These are phyloP conservation scores for Vicia faba DNA, from an alignment of 306 rosid genomes.

Conservation along the genomic window DNA sequence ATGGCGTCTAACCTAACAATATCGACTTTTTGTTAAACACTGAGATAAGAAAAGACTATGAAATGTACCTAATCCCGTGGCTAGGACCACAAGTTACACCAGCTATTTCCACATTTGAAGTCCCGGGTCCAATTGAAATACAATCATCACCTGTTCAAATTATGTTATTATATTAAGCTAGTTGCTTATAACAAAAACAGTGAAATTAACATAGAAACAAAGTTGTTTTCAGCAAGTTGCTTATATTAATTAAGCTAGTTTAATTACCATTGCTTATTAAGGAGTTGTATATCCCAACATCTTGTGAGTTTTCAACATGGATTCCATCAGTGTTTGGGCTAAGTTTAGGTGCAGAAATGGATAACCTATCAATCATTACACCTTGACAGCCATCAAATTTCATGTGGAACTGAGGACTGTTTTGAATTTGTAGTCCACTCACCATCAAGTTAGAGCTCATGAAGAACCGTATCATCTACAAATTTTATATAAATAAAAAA, in stretches of 20 bases:
- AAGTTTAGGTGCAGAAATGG: conserved; percentile 87
- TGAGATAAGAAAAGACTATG: conserved; percentile 10
- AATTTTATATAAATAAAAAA: background rate
- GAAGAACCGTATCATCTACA: conserved; percentile 83
- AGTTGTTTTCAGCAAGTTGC: background rate
- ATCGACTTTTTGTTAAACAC: background rate
- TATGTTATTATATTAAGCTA: conserved; percentile 10
- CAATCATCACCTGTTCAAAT: conserved; percentile 85
- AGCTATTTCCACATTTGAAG: conserved; percentile 69
- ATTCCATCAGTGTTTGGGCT: conserved; percentile 99
- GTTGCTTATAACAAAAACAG: background rate
- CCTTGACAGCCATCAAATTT: conserved; percentile 90
- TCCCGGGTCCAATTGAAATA: conserved; percentile 91
- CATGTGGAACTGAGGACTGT: conserved; percentile 93
- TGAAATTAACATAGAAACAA: conserved; percentile 10
- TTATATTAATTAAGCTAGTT: too few relatives aligned
- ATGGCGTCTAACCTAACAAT: too few relatives aligned
- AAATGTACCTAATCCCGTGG: conserved; percentile 88
- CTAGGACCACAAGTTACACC: conserved; percentile 95
- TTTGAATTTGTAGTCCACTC: conserved; percentile 62
- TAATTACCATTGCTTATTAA: conserved; percentile 72
- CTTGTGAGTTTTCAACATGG: conserved; percentile 67
- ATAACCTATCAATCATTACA: conserved; percentile 61
- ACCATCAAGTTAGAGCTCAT: conserved; percentile 86
- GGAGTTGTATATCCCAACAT: conserved; percentile 73